Evolutionary conservation across 139 green algal species (phyloP), one percentile per base, ranked within the genome.

Genomic region (Nannochloris sp.): DNA sequence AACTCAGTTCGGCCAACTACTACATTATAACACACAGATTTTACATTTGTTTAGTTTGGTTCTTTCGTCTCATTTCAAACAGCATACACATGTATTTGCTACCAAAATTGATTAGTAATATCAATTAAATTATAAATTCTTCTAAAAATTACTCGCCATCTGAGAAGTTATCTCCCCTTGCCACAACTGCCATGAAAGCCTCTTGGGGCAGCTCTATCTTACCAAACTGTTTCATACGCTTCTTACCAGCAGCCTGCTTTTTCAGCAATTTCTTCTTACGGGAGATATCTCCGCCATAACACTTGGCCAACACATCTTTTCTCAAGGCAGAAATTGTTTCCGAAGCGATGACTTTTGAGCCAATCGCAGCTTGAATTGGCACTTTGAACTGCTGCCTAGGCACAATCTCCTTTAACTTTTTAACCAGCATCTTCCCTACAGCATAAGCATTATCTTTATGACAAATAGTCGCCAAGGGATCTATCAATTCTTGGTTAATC

Each of bases 151-250:
- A n/a, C n/a, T n/a, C n/a, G n/a, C n/a, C n/a, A n/a, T n/a, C n/a
- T n/a, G n/a, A n/a, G n/a, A n/a, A n/a, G n/a, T n/a, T n/a, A n/a
- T n/a, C n/a, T n/a, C n/a, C n/a, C n/a, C n/a, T n/a, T n/a, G n/a
- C n/a, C n/a, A 98, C 81, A 34, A 97, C 84, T 15, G 93, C 92
- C 87, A 98, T 96, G 83, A 99, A 99, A 0, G 94, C 94, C 56
- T 95, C 90, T 78, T 98, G 88, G 10, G 89, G 89, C 65, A 96
- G 83, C 58, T 95, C 84, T 36, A 97, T 88, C 70, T 84, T 87
- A 42, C 90, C 90, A 29, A 97, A 42, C 54, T 74, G 47, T 66
- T 91, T 93, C 86, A 93, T 92, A 3, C 94, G 77, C 84, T 98
- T 98, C 77, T 98, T 98, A 60, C 94, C 93, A 31, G 85, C 85